phyloP scores from a whole-genome alignment of 441 rosid species.

The Gossypium davidsonii region DNA sequence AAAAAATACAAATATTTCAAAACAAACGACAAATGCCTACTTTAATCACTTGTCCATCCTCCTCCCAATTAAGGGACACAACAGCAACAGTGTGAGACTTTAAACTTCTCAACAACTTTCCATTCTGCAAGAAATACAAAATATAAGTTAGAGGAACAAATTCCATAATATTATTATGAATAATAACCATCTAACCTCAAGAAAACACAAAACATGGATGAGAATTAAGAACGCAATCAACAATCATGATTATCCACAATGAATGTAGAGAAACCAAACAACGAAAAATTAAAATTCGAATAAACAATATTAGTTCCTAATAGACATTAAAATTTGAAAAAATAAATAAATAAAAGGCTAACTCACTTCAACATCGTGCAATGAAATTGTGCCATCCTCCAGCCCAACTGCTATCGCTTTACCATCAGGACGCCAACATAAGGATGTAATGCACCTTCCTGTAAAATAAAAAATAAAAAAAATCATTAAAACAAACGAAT shows the following conservation, averaged over 20 bases:
- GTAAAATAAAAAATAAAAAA: conserved; percentile 17
- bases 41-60: conserved; percentile 46
- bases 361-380: conserved; percentile 84
- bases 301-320: not conserved
- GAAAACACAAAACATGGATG: not conserved
- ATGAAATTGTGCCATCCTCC: conserved; percentile 69
- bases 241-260: not conserved
- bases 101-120: conserved; percentile 68
- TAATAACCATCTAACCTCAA: not conserved
- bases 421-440: conserved; percentile 92
- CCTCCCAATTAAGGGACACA: conserved; percentile 88
- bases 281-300: not conserved
- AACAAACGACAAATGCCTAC: conserved; percentile 28
- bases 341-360: not conserved
- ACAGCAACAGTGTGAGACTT: conserved; percentile 75
- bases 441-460: conserved; percentile 67
- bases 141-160: not conserved
- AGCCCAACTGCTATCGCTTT: conserved; percentile 77
- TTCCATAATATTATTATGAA: not conserved
- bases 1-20: not conserved
- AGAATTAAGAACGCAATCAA: not conserved
- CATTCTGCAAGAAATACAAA: conserved; percentile 46
- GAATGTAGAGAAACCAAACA: not conserved
- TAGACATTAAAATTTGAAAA: not conserved
- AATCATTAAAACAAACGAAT: not conserved